Evolutionary conservation across 2,329 filamentous ascomycete species (phyloP).

Genomic region (Epichloe uncinata): DNA sequence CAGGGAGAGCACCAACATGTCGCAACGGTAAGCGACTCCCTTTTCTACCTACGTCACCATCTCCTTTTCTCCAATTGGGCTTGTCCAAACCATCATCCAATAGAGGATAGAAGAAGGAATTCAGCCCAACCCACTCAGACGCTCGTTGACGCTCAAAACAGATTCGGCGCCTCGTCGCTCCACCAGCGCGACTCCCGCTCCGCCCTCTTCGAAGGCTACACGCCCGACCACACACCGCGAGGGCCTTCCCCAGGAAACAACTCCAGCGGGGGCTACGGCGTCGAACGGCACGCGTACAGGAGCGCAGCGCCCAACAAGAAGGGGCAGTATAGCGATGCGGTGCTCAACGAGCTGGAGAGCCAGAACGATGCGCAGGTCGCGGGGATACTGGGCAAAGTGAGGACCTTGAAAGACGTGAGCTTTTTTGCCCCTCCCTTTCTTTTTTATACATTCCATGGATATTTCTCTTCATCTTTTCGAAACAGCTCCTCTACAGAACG

Average conservation of each 20-base stretch:
- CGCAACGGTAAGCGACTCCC: conserved; percentile 19
- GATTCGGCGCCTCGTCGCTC: conserved; percentile 54
- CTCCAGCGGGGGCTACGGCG: conserved; percentile 16
- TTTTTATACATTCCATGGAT: no score
- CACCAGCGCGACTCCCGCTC: conserved; percentile 62
- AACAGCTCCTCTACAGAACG: no score
- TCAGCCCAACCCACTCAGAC: no score
- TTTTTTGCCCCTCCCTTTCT: not conserved
- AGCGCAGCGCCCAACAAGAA: conserved; percentile 61
- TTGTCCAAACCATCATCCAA: not conserved
- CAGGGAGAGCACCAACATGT: conserved; percentile 12
- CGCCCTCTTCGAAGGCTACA: conserved; percentile 65
- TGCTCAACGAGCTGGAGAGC: conserved; percentile 84
- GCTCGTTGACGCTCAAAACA: conserved; percentile 16
- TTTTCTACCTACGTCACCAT: not conserved
- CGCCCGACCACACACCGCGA: conserved; percentile 28
- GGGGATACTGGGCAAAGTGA: conserved; percentile 83
- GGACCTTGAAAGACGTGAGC: conserved; percentile 75
- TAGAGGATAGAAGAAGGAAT: not conserved
- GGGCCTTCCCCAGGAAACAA: conserved; percentile 22
- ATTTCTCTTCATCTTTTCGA: no score
- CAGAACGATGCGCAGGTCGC: conserved; percentile 88
- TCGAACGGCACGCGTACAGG: conserved; percentile 33
- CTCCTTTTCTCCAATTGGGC: not conserved
- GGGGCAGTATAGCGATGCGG: conserved; percentile 85